Percentiles rank a stretch among this genome's conserved stretches.
phyloP scores from a whole-genome alignment of 768 basidiomycete species.

The Boletus tomentosulus region DNA sequence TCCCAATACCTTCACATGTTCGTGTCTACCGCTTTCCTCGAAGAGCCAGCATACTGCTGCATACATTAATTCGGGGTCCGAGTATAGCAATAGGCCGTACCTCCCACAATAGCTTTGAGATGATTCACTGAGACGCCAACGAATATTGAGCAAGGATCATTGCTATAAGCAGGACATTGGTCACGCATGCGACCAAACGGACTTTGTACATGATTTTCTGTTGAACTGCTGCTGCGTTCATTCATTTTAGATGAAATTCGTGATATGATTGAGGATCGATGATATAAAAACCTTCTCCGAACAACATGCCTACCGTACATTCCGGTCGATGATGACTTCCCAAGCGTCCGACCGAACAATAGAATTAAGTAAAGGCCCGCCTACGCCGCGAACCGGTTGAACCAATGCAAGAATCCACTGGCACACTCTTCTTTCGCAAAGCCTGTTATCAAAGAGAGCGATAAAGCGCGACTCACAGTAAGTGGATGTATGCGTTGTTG shows the following conservation, averaged over 20 bases:
- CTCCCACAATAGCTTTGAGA: too few relatives aligned
- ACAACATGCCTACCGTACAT: constrained; percentile 10
- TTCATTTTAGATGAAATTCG: not conserved
- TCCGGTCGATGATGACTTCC: not conserved
- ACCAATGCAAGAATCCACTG: constrained; percentile 47
- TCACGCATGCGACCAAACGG: too few relatives aligned
- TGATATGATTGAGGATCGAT: not conserved
- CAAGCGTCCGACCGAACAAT: not conserved
- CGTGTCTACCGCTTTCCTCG: too few relatives aligned
- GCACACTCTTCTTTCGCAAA: constrained; percentile 62
- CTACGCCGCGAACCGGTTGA: constrained; percentile 39
- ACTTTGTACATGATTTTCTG: too few relatives aligned
- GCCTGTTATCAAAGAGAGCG: constrained; percentile 30
- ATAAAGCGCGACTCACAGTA: not conserved
- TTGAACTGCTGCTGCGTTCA: not conserved
- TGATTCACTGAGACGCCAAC: too few relatives aligned
- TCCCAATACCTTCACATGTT: too few relatives aligned
- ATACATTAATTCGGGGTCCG: too few relatives aligned
- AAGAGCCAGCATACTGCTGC: too few relatives aligned
- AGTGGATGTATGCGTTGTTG: not conserved
- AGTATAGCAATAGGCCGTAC: too few relatives aligned
- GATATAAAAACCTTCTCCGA: not conserved
- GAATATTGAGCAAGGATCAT: too few relatives aligned
- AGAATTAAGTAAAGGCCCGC: not conserved
- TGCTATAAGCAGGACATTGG: too few relatives aligned